Evolutionary conservation across 1,284 basidiomycete genomes (phyloP).

Genomic region (Sanghuangporus weigelae): DNA sequence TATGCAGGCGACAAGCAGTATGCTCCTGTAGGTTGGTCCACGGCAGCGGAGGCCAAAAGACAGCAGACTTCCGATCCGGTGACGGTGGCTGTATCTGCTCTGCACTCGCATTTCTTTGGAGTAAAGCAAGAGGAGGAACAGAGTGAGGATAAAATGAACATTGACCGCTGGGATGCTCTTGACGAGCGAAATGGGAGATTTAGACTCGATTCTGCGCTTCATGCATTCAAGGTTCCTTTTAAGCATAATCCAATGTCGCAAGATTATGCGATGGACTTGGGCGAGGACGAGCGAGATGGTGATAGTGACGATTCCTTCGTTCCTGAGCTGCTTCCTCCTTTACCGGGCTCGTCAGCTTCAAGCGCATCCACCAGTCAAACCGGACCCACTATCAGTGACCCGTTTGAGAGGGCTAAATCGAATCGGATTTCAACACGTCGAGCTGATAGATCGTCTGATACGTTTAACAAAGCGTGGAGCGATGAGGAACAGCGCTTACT

Average conservation of each 20-base stretch:
- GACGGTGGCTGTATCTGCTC: background rate
- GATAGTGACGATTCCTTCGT: conserved; percentile 3
- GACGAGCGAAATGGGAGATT: background rate
- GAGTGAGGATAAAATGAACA: background rate
- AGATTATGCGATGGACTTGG: background rate
- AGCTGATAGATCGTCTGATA: conserved; percentile 43
- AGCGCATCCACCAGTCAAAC: background rate
- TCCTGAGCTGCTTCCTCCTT: background rate
- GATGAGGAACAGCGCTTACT: conserved; percentile 68
- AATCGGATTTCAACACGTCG: background rate
- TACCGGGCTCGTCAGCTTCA: background rate
- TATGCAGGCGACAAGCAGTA: background rate
- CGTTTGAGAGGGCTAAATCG: background rate
- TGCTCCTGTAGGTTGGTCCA: background rate
- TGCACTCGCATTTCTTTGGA: background rate
- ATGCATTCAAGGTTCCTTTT: background rate
- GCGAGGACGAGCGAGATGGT: background rate
- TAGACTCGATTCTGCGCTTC: background rate
- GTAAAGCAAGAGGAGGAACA: conserved; percentile 12
- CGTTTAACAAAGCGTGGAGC: conserved; percentile 75
- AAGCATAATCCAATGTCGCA: background rate
- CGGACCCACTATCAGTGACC: background rate
- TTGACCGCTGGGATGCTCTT: background rate
- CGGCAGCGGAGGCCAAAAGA: background rate
- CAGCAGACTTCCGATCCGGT: conserved; percentile 2